Conservation (phyloP, 225 moss, liverwort and hornwort species). For the Pleurozium schreberi region DNA sequence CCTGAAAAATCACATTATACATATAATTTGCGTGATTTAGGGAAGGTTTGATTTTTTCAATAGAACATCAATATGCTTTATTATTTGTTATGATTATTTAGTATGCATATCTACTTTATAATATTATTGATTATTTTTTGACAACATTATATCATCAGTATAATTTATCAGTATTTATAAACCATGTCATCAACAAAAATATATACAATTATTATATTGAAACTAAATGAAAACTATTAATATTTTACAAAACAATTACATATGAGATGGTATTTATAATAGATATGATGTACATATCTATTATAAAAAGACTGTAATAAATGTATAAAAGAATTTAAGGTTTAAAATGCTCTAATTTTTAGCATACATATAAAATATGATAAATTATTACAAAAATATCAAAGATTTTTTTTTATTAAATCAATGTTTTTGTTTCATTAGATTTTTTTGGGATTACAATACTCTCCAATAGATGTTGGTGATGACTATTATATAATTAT, state of each 20-base stretch:
- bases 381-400: neutral
- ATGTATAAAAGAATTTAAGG: neutral
- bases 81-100: neutral
- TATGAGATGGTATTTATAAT: no score
- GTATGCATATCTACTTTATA: neutral
- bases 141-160: neutral
- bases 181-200: neutral
- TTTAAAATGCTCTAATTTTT: neutral
- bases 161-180: neutral
- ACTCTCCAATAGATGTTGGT: constrained; percentile 64
- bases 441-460: constrained; percentile 87
- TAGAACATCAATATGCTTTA: neutral
- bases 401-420: neutral
- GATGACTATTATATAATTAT: constrained; percentile 67
- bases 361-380: neutral
- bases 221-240: neutral
- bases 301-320: no score
- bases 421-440: neutral
- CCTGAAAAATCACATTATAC: constrained; percentile 91
- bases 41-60: constrained; percentile 17
- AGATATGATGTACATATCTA: no score
- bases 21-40: constrained; percentile 66
- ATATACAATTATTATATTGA: accelerated
- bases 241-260: no score
- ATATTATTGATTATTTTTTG: neutral